Evolutionary conservation across 108 stramenopile species (phyloP).

Genomic region (Cyclotella atomus): DNA sequence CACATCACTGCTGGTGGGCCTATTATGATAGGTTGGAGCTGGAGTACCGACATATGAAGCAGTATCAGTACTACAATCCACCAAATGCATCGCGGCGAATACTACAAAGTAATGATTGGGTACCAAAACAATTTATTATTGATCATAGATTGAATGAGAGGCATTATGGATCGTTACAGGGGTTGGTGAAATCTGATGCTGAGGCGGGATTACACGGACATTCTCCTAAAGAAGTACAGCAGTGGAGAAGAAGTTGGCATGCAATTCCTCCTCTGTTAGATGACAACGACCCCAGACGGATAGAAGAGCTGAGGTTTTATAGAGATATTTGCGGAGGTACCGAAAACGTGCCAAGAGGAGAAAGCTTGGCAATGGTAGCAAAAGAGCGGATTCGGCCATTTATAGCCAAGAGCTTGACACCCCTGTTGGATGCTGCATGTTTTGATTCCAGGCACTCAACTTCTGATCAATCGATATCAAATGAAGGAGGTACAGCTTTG

Average conservation of each 20-base stretch:
- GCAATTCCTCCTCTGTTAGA: slow-evolving; percentile 54
- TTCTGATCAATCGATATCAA: neutral
- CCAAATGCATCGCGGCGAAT: neutral
- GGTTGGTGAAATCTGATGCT: slow-evolving; percentile 52
- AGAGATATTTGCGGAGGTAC: slow-evolving; percentile 46
- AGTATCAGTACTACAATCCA: slow-evolving; percentile 34
- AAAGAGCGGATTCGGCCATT: slow-evolving; percentile 57
- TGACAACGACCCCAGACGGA: slow-evolving; percentile 53
- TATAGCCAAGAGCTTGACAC: slow-evolving; percentile 49
- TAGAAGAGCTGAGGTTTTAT: slow-evolving; percentile 46
- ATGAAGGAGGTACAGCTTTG: slow-evolving; percentile 52
- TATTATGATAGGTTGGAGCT: slow-evolving; percentile 42
- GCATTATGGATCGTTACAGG: slow-evolving; percentile 60
- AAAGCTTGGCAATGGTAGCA: slow-evolving; percentile 61
- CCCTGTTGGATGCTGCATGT: slow-evolving; percentile 41
- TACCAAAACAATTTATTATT: slow-evolving; percentile 33
- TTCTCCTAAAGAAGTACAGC: slow-evolving; percentile 38
- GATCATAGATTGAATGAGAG: slow-evolving; percentile 66
- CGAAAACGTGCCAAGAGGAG: slow-evolving; percentile 56
- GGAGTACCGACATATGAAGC: slow-evolving; percentile 17
- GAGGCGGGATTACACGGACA: slow-evolving; percentile 61
- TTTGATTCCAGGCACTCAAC: too few species aligned
- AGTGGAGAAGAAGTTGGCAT: slow-evolving; percentile 64
- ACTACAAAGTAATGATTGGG: slow-evolving; percentile 3
- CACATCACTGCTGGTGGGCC: slow-evolving; percentile 63